Evolutionary conservation across 345 rosid species (phyloP), one percentile per base, ranked within the genome.

Genomic region (Cardamine occulta): DNA sequence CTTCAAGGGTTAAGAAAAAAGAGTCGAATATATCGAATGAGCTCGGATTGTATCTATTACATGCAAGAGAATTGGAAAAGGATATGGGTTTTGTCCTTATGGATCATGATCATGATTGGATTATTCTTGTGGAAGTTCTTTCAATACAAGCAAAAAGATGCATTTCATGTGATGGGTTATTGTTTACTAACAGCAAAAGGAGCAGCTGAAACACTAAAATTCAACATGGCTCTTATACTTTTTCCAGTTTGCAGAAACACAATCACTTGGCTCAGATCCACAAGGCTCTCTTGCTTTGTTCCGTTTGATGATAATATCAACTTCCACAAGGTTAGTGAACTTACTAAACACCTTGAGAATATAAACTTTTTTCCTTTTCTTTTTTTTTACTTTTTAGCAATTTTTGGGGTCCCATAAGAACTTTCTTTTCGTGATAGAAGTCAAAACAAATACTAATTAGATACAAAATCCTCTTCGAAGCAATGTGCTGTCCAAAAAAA

Each of bases 251-350:
- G 99, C 69, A 83, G 98, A 86, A 95, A 95, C 86, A 87, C 88
- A 1, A 92, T 95, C 54, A 95, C 99, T 47, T 86, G 98, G 97
- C 97, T 95, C 7, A 82, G 98, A 82, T 87, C 97, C 52, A 92
- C 99, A 39, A 87, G 61, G 77, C 73, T 95, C 72, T 87, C 93
- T 58, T 81, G 61, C 84, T 73, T 85, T 39, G 84, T 95, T 64
- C 99, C 99, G 47, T 95, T 95, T 60, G 99, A 95, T 79, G 98
- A 95, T 84, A 95, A 95, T 74, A 92, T 92, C 89, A 95, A 92
- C 85, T 92, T 95, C 64, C 99, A 95, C 87, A 92, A 95, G 97
- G 99, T 95, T 64, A 56, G 74, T 69, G 56, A 49, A 17, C 66
- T 57, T n/a, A 47, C 21, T 47, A 47, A 47, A 47, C 51, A n/a